A percentile compares a stretch with the other conserved stretches of the same genome.
Conservation (phyloP, 2,329 filamentous ascomycete species). For the Cordyceps tenuipes region DNA sequence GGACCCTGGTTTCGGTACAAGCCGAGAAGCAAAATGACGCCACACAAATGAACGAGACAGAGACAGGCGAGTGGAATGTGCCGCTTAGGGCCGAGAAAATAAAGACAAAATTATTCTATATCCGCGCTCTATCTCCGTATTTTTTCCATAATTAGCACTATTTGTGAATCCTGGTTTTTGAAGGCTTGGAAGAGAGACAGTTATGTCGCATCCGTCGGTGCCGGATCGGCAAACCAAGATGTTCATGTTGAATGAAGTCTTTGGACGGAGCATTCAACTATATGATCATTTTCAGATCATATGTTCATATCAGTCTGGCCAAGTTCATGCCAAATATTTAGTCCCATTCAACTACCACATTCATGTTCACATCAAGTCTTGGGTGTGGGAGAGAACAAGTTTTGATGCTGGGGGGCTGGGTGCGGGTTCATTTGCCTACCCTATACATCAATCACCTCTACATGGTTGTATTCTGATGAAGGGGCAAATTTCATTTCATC, state of each 20-base stretch:
- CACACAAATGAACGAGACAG: no score
- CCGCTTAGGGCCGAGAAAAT: background rate
- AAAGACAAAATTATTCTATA: background rate
- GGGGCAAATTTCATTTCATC: no score
- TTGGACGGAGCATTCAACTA: no score
- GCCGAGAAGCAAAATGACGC: background rate
- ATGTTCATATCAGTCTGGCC: no score
- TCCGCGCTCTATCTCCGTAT: background rate
- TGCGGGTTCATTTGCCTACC: no score
- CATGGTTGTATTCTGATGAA: no score
- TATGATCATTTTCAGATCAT: no score
- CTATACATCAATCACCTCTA: no score
- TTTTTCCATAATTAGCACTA: background rate
- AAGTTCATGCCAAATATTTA: no score
- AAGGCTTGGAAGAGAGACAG: background rate
- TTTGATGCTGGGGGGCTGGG: background rate
- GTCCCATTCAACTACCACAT: no score
- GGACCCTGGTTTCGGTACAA: background rate
- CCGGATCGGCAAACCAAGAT: slow-evolving; percentile 6
- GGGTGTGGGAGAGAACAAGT: background rate
- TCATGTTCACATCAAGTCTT: no score
- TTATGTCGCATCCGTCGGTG: background rate
- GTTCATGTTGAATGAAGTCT: no score
- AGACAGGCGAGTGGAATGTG: background rate
- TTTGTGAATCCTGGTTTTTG: background rate